Evolutionary conservation across 1,139 yeast species (phyloP).

Genomic region (Torulaspora pretoriensis): DNA sequence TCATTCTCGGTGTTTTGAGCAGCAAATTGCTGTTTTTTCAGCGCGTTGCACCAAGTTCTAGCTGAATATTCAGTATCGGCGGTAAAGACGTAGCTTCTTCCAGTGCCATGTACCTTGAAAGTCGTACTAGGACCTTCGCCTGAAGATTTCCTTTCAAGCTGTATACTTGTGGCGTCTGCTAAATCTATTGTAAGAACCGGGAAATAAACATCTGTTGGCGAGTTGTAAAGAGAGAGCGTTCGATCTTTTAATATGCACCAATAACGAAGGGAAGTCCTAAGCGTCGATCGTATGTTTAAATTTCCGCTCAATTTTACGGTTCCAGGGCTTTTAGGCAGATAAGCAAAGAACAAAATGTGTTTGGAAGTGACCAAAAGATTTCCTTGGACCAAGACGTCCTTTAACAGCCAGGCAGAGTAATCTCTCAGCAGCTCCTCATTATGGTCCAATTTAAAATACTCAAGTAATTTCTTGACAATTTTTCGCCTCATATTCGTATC

Average conservation of each 20-base stretch:
- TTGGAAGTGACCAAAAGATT: slow-evolving; percentile 67
- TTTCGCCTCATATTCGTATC: slow-evolving; percentile 17
- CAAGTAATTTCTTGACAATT: slow-evolving; percentile 36
- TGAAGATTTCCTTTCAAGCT: slow-evolving; percentile 29
- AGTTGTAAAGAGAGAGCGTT: slow-evolving; percentile 62
- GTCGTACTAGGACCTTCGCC: slow-evolving; percentile 30
- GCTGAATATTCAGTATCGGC: slow-evolving; percentile 75
- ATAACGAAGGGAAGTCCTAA: slow-evolving; percentile 41
- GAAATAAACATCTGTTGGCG: slow-evolving; percentile 75
- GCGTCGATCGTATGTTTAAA: slow-evolving; percentile 29
- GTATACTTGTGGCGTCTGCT: slow-evolving; percentile 59
- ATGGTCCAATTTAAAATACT: slow-evolving; percentile 41
- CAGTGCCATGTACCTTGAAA: slow-evolving; percentile 53
- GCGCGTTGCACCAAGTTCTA: slow-evolving; percentile 69
- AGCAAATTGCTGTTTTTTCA: slow-evolving; percentile 74
- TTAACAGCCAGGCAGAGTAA: slow-evolving; percentile 73
- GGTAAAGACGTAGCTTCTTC: slow-evolving; percentile 57
- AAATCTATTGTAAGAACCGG: slow-evolving; percentile 75
- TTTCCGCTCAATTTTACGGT: slow-evolving; percentile 34
- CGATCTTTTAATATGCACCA: slow-evolving; percentile 79
- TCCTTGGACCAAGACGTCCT: slow-evolving; percentile 83
- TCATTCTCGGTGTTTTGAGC: slow-evolving; percentile 60
- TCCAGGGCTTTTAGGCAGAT: slow-evolving; percentile 53
- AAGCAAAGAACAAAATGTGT: slow-evolving; percentile 72
- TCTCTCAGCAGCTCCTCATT: slow-evolving; percentile 53